phyloP scores from a whole-genome alignment of 2,329 filamentous ascomycete species.

The Trichoderma sp. region DNA sequence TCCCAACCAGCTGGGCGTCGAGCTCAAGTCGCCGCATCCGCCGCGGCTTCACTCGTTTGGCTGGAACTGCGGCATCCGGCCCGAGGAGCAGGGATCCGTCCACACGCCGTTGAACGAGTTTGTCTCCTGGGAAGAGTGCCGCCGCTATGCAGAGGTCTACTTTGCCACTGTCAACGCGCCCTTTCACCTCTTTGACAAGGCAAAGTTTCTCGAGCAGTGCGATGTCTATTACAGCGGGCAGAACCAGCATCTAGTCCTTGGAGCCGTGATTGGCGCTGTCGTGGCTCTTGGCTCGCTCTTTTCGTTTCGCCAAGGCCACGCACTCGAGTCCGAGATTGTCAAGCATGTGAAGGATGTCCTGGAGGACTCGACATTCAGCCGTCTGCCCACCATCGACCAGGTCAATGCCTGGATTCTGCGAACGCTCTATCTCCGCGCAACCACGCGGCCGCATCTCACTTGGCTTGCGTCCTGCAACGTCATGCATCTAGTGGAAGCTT shows the following conservation, averaged over 20 bases:
- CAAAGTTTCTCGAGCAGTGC: slow-evolving; percentile 6
- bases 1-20: slow-evolving; percentile 29
- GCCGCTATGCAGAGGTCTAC: slow-evolving; percentile 23
- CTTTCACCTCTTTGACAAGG: slow-evolving; percentile 27
- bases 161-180: slow-evolving; percentile 28
- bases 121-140: slow-evolving; percentile 26
- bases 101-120: slow-evolving; percentile 13
- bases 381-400: slow-evolving; percentile 28
- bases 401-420: slow-evolving; percentile 32
- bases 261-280: slow-evolving; percentile 29
- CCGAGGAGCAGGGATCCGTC: slow-evolving; percentile 20
- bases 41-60: slow-evolving; percentile 32
- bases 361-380: slow-evolving; percentile 15
- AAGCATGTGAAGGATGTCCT: slow-evolving; percentile 25
- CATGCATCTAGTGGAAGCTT: slow-evolving; percentile 30
- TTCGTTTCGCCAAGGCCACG: slow-evolving; percentile 21
- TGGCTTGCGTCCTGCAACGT: slow-evolving; percentile 30
- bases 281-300: slow-evolving; percentile 30
- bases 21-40: slow-evolving; percentile 26
- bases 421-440: slow-evolving; percentile 30
- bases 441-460: slow-evolving; percentile 30
- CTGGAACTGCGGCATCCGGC: slow-evolving; percentile 32
- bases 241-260: slow-evolving; percentile 22
- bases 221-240: neutral
- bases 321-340: slow-evolving; percentile 26